These are phyloP conservation scores for Pythium vanterpoolii DNA, from an alignment of 352 stramenopile genomes.

Conservation along the genomic window DNA sequence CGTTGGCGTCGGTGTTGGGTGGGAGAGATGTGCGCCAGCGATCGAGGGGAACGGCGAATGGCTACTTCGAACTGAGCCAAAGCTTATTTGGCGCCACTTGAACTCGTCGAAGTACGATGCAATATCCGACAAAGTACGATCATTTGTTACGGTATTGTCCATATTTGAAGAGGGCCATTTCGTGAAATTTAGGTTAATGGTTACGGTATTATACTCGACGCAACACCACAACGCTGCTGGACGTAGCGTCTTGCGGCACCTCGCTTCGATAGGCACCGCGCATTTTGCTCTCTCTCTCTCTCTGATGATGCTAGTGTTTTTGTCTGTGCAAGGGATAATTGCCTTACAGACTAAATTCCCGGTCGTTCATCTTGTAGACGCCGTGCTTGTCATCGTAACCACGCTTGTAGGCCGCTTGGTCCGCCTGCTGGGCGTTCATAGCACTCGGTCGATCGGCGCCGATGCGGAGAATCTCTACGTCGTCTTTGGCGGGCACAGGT, in stretches of 20 bases:
- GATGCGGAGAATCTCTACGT: conserved; percentile 27
- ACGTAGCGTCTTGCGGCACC: not conserved
- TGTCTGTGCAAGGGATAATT: not conserved
- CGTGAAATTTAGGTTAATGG: conserved; percentile 11
- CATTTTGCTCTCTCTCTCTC: conserved; percentile 2
- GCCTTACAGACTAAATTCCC: conserved; percentile 25
- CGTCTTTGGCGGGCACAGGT: conserved; percentile 11
- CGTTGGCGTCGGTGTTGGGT: not conserved
- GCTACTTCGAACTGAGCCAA: not conserved
- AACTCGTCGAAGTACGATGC: conserved; percentile 16
- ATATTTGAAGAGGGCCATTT: not conserved
- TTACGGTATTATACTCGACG: conserved; percentile 19
- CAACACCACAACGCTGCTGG: not conserved
- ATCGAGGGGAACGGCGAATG: not conserved
- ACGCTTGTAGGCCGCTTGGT: conserved; percentile 15
- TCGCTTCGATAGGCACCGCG: conserved; percentile 7
- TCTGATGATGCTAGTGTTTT: not conserved
- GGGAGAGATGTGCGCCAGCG: not conserved
- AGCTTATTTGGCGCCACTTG: conserved; percentile 18
- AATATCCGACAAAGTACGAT: not conserved
- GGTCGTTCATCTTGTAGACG: conserved; percentile 27
- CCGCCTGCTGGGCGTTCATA: not conserved
- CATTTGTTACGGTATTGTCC: not conserved
- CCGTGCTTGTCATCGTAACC: conserved; percentile 16
- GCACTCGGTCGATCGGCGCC: conserved; percentile 17